Evolutionary conservation across 2,329 filamentous ascomycete genomes (phyloP).

Genomic region (Alternaria sp.): DNA sequence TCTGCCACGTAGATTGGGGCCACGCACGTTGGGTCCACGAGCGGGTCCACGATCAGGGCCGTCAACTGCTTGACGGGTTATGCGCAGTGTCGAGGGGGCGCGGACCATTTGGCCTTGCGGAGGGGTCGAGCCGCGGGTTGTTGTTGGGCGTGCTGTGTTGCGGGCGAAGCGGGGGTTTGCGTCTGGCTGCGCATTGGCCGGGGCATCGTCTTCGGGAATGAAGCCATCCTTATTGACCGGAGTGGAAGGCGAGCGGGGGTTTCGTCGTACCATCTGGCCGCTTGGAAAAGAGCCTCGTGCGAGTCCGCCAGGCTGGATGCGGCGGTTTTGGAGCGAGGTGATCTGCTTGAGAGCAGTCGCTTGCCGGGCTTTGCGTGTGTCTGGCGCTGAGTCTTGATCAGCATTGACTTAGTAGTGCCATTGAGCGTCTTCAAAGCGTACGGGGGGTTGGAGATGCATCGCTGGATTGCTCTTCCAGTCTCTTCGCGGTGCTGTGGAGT

Average conservation of each 20-base stretch:
- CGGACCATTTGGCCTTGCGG: conserved; percentile 43
- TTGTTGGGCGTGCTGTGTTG: conserved; percentile 18
- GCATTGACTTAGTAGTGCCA: conserved; percentile 4
- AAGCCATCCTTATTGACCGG: conserved; percentile 14
- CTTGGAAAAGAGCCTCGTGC: conserved; percentile 35
- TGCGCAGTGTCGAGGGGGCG: conserved; percentile 41
- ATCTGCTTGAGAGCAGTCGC: conserved; percentile 39
- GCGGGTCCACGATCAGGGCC: conserved; percentile 17
- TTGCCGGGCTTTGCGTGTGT: conserved; percentile 39
- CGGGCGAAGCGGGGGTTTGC: conserved; percentile 23
- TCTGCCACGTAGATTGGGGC: conserved; percentile 42
- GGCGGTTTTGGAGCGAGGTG: conserved; percentile 35
- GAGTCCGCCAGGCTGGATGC: conserved; percentile 29
- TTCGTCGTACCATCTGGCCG: conserved; percentile 26
- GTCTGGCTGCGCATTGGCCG: conserved; percentile 13
- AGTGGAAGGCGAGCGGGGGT: conserved; percentile 1
- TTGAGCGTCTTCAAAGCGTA: conserved; percentile 12
- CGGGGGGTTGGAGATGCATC: conserved; percentile 23
- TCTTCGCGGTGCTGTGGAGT: conserved; percentile 39
- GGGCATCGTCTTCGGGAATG: conserved; percentile 7
- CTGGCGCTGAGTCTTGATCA: conserved; percentile 24
- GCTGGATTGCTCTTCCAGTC: conserved; percentile 37
- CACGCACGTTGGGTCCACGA: conserved; percentile 17
- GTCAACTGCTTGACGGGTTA: conserved; percentile 22
- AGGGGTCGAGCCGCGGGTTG: conserved; percentile 21